Base-by-base conservation (phyloP, 1,284 basidiomycete species). In the Pseudozyma sp. region DNA sequence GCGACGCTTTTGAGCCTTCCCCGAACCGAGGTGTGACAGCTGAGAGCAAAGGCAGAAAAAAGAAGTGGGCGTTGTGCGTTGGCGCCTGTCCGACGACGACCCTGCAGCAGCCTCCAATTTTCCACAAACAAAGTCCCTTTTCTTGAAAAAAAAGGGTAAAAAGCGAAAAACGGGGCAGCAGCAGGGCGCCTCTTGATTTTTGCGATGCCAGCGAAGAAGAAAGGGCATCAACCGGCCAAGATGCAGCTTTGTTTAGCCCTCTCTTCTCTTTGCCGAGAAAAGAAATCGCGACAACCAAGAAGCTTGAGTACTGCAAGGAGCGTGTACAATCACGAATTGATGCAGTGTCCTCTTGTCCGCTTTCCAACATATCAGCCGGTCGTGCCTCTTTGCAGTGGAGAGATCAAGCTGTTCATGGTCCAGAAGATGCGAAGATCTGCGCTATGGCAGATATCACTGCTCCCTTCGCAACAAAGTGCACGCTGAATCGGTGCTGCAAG, bases 81-180 rank as follows among this genome's bases (percentile, higher is more conserved):
- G 44, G 44, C 45, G 44, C 45, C 19, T 19, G 12, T 38, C 36
- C 34, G 47, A 48, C 45, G 45, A 38, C 54, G 39, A 40, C 39
- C 48, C 48, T 50, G 48, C 48, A 50, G 54, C 34, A 31, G 25
- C 25, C 25, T 31, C 25, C 25, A 44, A 13, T 40, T 13, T 13
- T 25, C 44, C 34, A 21, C 54, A 56, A 56, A 56, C 44, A 56
- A 47, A 56, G 34, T 18, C 39, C 11, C 12, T 13, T 14, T 9
- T 16, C 7, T 38, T 10, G n/a, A 51, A 40, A 44, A 40, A 19
- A 55, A 47, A 45, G 36, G 36, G 21, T 40, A 57, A 39, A 49
- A 38, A 19, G 2, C 3, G 21, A 51, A 51, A 51, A 38, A 51
- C 5, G 36, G 25, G n/a, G 47, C 4, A 21, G 18, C 11, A 38